Evolutionary conservation across 2,329 filamentous ascomycete genomes (phyloP), one percentile per base, ranked within the genome.

Genomic region (Xylariaceae sp.): DNA sequence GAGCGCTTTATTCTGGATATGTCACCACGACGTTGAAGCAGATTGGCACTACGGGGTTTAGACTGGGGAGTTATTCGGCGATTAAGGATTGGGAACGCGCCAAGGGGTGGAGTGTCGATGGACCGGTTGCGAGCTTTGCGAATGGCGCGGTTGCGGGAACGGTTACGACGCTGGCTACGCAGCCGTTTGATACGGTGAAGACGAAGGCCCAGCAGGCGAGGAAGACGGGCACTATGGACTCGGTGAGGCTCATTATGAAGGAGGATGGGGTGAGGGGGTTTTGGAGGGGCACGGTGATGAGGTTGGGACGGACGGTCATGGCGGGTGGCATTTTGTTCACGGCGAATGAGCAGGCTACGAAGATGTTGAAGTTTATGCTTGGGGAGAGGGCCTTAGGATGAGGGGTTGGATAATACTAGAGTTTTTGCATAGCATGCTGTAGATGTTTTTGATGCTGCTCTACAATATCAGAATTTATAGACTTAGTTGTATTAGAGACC

Each of bases 241-340:
- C 80, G 2, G 69, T 79, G 14, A 71, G 69, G 47, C 73, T 71
- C 32, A 71, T 85, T 12, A 62, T 81, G 41, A 63, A 68, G 1
- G 80, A 85, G 58, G 76, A 81, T 56, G 82, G 82, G 0, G 53
- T 84, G 33, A 44, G 58, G 15, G 81, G 79, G 0, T 78, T 85
- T 52, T 86, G 82, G 82, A 77, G 77, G 42, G 82, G 82, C 0
- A 85, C 81, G 11, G 78, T 80, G 0, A 85, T 86, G 82, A 69
- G 82, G 40, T 60, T 85, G 17, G 81, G 82, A 0, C 62, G 82
- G 47, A 80, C 81, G 5, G 73, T 85, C 1, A 72, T 85, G 55
- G 60, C 64, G 1, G 64, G 64, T 11, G 64, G 63, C 5, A 65
- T 67, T n/a, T 40, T 67, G 41, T 67, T 66, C 35, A 62, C 61